These are phyloP conservation scores for Blakeslea trispora DNA, from an alignment of 371 early-diverging fungal genomes.

Conservation along the genomic window DNA sequence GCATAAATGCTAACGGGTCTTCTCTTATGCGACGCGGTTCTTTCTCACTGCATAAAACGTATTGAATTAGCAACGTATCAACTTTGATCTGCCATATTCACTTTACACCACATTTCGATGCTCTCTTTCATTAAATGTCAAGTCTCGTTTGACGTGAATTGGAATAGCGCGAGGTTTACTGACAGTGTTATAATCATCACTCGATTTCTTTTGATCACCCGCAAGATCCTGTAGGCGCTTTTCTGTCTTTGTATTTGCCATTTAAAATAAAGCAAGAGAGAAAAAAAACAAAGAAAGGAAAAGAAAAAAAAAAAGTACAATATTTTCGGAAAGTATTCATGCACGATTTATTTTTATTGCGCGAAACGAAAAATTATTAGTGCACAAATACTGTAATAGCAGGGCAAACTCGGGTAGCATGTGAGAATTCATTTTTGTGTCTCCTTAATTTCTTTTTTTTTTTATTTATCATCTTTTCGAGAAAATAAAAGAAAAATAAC, in stretches of 20 bases:
- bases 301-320: neutral
- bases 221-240: constrained; percentile 21
- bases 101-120: constrained; percentile 39
- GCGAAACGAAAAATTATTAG: too few species aligned
- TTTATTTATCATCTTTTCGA: neutral
- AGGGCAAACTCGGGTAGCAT: too few species aligned
- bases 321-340: neutral
- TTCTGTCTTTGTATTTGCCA: constrained; percentile 13
- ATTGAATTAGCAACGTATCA: neutral
- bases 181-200: constrained; percentile 10
- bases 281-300: constrained; percentile 1
- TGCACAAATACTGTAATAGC: too few species aligned
- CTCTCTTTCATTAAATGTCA: constrained; percentile 16
- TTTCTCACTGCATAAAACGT: constrained; percentile 41
- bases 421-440: too few species aligned
- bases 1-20: constrained; percentile 79
- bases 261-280: constrained; percentile 8
- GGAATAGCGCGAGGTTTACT: constrained; percentile 17
- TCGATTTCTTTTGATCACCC: constrained; percentile 21
- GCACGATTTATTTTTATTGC: too few species aligned
- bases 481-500: neutral
- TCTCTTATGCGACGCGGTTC: constrained; percentile 71
- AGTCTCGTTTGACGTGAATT: constrained; percentile 29
- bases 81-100: neutral
- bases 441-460: too few species aligned